These are phyloP conservation scores for Yarrowia alimentaria DNA, from an alignment of 805 yeast species.

Conservation along the genomic window DNA sequence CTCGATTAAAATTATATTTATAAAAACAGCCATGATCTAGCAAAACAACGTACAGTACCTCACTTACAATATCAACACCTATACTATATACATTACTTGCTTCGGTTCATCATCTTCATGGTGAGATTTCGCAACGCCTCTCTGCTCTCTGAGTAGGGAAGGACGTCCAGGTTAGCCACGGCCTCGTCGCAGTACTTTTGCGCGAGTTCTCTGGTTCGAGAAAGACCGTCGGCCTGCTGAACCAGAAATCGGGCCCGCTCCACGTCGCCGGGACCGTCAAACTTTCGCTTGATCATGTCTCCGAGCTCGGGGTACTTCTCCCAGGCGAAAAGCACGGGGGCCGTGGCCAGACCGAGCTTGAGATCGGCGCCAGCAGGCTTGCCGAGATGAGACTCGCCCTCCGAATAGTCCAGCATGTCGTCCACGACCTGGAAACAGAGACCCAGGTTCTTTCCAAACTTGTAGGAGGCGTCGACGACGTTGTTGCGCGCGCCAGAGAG, in stretches of 20 bases:
- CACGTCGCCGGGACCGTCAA: constrained; percentile 76
- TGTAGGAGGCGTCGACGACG: constrained; percentile 81
- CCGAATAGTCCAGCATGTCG: constrained; percentile 92
- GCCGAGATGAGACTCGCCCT: constrained; percentile 80
- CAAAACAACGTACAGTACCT: no score
- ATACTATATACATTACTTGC: constrained; percentile 47
- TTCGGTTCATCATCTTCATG: constrained; percentile 76
- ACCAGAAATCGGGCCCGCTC: constrained; percentile 79
- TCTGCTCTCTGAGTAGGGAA: constrained; percentile 88
- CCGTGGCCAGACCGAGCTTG: constrained; percentile 91
- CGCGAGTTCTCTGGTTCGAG: constrained; percentile 73
- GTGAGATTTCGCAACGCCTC: constrained; percentile 84
- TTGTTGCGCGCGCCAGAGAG: constrained; percentile 76
- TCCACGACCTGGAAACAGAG: constrained; percentile 95
- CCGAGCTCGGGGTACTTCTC: constrained; percentile 81
- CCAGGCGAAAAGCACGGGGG: constrained; percentile 96
- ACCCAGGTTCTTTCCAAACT: constrained; percentile 90
- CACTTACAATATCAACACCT: background rate
- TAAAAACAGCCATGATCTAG: no score
- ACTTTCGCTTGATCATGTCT: constrained; percentile 77
- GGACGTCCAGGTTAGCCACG: constrained; percentile 55
- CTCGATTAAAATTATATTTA: no score
- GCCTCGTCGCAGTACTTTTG: constrained; percentile 75
- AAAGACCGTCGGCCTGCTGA: constrained; percentile 66
- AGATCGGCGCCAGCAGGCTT: constrained; percentile 96